These are phyloP conservation scores for Suhomyces maxii DNA, from an alignment of 1,139 yeast genomes.

Conservation along the genomic window DNA sequence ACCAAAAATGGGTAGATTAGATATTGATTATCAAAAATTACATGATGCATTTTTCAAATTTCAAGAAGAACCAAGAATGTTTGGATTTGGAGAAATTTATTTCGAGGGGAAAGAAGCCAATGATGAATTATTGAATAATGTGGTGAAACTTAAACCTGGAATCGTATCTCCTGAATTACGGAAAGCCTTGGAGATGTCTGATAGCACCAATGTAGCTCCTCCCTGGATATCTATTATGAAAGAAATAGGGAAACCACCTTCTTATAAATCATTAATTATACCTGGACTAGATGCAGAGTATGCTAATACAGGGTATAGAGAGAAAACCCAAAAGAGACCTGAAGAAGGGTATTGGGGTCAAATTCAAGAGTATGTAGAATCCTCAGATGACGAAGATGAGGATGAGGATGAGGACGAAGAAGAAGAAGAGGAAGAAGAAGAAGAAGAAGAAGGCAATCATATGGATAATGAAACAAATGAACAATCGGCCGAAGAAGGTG, in stretches of 20 bases:
- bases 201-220: constrained; percentile 52
- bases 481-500: neutral
- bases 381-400: constrained; percentile 35
- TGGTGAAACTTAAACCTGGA: constrained; percentile 63
- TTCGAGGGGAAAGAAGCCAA: constrained; percentile 71
- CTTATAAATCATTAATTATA: constrained; percentile 65
- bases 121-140: constrained; percentile 43
- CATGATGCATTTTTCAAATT: constrained; percentile 85
- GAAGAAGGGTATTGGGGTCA: constrained; percentile 43
- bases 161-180: constrained; percentile 57
- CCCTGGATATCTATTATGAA: constrained; percentile 84
- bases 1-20: constrained; percentile 85
- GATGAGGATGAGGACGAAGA: constrained; percentile 30
- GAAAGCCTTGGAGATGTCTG: constrained; percentile 69
- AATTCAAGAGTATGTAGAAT: constrained; percentile 36
- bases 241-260: constrained; percentile 80
- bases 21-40: constrained; percentile 79
- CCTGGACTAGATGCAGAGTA: constrained; percentile 52
- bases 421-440: constrained; percentile 24
- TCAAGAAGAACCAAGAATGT: constrained; percentile 71
- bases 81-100: constrained; percentile 73
- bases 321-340: constrained; percentile 25
- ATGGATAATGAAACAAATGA: constrained; percentile 4
- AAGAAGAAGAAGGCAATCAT: constrained; percentile 7
- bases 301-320: constrained; percentile 38